A percentile compares a stretch with the other conserved stretches of the same genome.
Conservation (phyloP, 805 yeast species). For the Candida incommunis region DNA sequence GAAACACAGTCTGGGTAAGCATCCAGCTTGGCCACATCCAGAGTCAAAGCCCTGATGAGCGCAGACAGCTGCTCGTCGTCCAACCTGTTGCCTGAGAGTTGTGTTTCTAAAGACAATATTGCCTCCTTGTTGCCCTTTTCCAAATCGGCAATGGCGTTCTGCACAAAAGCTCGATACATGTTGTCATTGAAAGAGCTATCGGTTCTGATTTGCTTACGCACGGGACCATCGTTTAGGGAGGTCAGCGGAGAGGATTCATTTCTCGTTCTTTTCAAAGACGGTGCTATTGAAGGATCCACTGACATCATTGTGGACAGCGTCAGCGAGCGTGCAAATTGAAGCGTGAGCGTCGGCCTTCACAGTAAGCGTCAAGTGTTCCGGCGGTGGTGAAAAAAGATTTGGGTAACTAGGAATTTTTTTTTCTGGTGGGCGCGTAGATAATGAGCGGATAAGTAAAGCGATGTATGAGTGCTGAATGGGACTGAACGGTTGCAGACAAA, state of each 20-base stretch:
- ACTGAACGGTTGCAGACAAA: too few relatives aligned
- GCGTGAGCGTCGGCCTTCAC: too few relatives aligned
- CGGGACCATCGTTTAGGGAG: background rate
- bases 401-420: too few relatives aligned
- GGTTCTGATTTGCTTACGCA: background rate
- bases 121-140: conserved; percentile 1
- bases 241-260: background rate
- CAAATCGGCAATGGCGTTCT: background rate
- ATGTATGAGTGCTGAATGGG: too few relatives aligned
- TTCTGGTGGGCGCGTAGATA: too few relatives aligned
- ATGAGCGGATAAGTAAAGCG: too few relatives aligned
- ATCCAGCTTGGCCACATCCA: conserved; percentile 57
- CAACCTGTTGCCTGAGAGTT: background rate
- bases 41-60: conserved; percentile 42
- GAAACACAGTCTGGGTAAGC: conserved; percentile 29
- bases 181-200: background rate
- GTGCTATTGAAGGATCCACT: background rate
- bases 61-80: conserved; percentile 31
- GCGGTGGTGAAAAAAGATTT: too few relatives aligned
- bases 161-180: background rate
- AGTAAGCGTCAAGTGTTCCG: too few relatives aligned
- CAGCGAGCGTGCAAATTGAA: too few relatives aligned
- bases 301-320: conserved; percentile 2
- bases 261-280: background rate
- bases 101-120: background rate